Evolutionary conservation across 805 yeast genomes (phyloP), one percentile per base, ranked within the genome.

Genomic region (Candida yuanshanica): DNA sequence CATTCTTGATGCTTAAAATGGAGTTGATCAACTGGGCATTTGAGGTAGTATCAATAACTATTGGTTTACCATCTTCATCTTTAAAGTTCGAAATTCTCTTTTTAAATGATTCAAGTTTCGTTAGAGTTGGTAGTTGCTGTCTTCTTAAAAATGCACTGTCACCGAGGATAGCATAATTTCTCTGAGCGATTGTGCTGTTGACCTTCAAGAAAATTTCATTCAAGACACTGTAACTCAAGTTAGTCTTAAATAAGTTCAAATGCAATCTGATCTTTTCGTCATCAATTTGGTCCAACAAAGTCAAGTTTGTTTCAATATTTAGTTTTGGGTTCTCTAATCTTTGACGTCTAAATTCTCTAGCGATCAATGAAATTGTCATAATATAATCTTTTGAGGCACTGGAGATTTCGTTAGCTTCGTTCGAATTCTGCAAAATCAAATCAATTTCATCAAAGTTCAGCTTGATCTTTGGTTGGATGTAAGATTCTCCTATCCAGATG

Each of bases 161-260:
- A 1, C 97, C 96, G 31, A 91, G 68, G 4, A 73, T 75, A 2
- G 91, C 77, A 53, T 83, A 83, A 13, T 83, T 65, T 52, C 75
- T 79, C 48, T 87, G 85, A 1, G 98, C 99, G 41, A 93, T 79
- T 1, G 95, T 86, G 33, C 79, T 70, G 63, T 93, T 91, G 5
- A 83, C 95, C 58, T 81, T 85, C 52, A 83, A 80, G 53, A 80
- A 75, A 24, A 93, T 71, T 63, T 93, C 98, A 35, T 81, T 75
- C 21, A 87, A 66, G 32, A 88, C 66, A 35, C 75, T 70, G 32
- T 72, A 70, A 0, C 85, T 77, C 12, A 68, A 60, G 36, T 74
- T 70, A 29, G 75, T 71, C 44, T 83, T 80, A 60, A 83, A 85
- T 18, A 88, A 74, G 56, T 88, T 88, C 58, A 86, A 68, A 49